Percentiles rank a stretch among this genome's conserved stretches.
Evolutionary conservation across 345 rosid species (phyloP).

Genomic region (Rubroshorea leprosula): DNA sequence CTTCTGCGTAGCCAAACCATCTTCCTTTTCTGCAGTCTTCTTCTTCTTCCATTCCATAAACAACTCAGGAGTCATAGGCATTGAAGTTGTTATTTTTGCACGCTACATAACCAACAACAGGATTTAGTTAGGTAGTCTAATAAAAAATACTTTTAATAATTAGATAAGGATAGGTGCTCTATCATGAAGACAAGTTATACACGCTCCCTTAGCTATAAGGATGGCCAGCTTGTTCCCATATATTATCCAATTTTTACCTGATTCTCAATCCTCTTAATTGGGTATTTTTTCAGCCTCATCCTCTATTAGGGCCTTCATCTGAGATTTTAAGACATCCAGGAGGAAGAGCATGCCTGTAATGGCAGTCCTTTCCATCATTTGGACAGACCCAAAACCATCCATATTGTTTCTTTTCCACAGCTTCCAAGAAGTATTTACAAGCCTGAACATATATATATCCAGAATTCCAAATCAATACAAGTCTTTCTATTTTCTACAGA

Average conservation of each 20-base stretch:
- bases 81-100: slow-evolving; percentile 39
- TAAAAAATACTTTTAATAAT: not conserved
- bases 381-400: slow-evolving; percentile 84
- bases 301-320: slow-evolving; percentile 64
- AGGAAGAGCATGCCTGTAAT: slow-evolving; percentile 74
- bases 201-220: not conserved
- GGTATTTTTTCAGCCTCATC: slow-evolving; percentile 52
- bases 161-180: no score
- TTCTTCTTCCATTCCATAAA: slow-evolving; percentile 59
- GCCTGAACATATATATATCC: slow-evolving; percentile 29
- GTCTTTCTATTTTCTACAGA: not conserved
- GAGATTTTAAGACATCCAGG: slow-evolving; percentile 62
- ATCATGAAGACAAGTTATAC: no score
- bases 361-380: slow-evolving; percentile 62
- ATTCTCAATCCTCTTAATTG: slow-evolving; percentile 59
- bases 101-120: slow-evolving; percentile 36
- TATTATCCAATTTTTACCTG: slow-evolving; percentile 32
- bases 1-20: slow-evolving; percentile 40
- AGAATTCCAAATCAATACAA: not conserved
- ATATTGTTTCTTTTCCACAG: slow-evolving; percentile 73
- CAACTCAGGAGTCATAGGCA: slow-evolving; percentile 54
- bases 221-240: slow-evolving; percentile 7
- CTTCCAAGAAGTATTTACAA: slow-evolving; percentile 61
- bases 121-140: not conserved
- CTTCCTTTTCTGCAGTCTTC: slow-evolving; percentile 53